Evolutionary conservation across 495 filamentous ascomycete species (phyloP).

Genomic region (Thermothielavioides terrestris): DNA sequence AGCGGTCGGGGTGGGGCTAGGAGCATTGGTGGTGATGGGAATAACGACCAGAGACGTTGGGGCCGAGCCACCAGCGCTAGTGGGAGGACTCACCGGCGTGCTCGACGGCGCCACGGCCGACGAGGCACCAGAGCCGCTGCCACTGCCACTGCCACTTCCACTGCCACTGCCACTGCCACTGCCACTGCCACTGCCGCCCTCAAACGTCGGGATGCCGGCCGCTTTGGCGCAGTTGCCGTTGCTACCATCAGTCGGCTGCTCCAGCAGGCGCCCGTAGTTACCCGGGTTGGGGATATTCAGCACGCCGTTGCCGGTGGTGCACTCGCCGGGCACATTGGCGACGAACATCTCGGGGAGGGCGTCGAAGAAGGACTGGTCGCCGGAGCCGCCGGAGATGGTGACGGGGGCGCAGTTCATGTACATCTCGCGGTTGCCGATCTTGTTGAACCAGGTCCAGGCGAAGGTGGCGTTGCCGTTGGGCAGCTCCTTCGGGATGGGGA

Average conservation of each 20-base stretch:
- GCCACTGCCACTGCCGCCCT: conserved; percentile 1
- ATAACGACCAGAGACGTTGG: neutral
- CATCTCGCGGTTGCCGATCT: conserved; percentile 75
- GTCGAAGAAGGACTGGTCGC: conserved; percentile 21
- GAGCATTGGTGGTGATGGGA: neutral
- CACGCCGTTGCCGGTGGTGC: conserved; percentile 15
- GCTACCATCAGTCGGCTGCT: conserved; percentile 24
- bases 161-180: neutral
- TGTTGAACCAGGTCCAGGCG: conserved; percentile 87
- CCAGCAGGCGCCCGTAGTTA: conserved; percentile 15
- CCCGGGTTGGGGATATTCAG: conserved; percentile 26
- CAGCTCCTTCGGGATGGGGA: conserved; percentile 48
- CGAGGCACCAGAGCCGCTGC: neutral
- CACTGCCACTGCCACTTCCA: neutral
- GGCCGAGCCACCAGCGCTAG: too few relatives aligned
- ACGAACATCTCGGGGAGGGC: conserved; percentile 48
- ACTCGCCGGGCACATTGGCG: conserved; percentile 43
- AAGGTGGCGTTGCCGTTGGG: conserved; percentile 57
- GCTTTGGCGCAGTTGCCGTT: conserved; percentile 51
- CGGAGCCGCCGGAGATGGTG: conserved; percentile 42
- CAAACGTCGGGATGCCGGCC: conserved; percentile 12
- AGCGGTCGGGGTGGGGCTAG: too few relatives aligned
- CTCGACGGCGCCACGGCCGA: neutral
- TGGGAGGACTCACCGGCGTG: too few relatives aligned
- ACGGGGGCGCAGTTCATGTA: conserved; percentile 84